phyloP scores from a whole-genome alignment of 495 filamentous ascomycete genomes.

The Hypomontagnella monticulosa region DNA sequence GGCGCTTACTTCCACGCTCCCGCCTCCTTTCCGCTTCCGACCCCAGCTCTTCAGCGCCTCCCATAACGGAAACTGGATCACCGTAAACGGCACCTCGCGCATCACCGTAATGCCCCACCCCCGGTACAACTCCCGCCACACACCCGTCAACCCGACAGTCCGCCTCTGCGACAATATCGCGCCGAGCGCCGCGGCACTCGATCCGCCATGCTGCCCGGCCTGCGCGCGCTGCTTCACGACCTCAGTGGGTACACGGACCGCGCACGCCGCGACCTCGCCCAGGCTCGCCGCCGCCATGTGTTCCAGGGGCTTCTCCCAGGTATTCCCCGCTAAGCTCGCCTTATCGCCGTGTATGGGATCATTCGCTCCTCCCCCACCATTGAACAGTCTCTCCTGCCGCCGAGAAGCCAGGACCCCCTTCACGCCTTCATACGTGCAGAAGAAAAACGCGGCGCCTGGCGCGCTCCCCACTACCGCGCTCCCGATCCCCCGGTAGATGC shows the following conservation, averaged over 20 bases:
- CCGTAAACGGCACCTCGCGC: conserved; percentile 95
- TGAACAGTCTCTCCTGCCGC: not conserved
- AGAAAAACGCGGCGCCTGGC: conserved; percentile 97
- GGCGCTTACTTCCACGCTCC: conserved; percentile 64
- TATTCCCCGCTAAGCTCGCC: not conserved
- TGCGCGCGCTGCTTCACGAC: conserved; percentile 97
- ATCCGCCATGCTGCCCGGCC: conserved; percentile 73
- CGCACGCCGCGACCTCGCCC: conserved; percentile 92
- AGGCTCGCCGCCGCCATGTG: conserved; percentile 90
- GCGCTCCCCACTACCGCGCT: conserved; percentile 87
- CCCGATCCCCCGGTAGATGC: conserved; percentile 77
- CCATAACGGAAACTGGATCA: conserved; percentile 97
- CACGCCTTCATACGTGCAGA: conserved; percentile 90
- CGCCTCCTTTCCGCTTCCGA: conserved; percentile 44
- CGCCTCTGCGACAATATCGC: conserved; percentile 69
- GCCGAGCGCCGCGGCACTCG: conserved; percentile 68
- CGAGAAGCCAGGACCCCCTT: conserved; percentile 65
- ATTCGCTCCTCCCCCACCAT: conserved; percentile 48
- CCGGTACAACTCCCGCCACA: conserved; percentile 86
- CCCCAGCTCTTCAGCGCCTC: conserved; percentile 80
- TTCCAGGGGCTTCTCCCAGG: conserved; percentile 47
- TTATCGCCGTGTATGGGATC: conserved; percentile 6
- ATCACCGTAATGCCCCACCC: conserved; percentile 92
- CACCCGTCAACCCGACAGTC: conserved; percentile 60
- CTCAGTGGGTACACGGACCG: conserved; percentile 92